A percentile compares a stretch with the other conserved stretches of the same genome.
phyloP scores from a whole-genome alignment of 176 grass and related monocot genomes.

The Triticum monococcum region DNA sequence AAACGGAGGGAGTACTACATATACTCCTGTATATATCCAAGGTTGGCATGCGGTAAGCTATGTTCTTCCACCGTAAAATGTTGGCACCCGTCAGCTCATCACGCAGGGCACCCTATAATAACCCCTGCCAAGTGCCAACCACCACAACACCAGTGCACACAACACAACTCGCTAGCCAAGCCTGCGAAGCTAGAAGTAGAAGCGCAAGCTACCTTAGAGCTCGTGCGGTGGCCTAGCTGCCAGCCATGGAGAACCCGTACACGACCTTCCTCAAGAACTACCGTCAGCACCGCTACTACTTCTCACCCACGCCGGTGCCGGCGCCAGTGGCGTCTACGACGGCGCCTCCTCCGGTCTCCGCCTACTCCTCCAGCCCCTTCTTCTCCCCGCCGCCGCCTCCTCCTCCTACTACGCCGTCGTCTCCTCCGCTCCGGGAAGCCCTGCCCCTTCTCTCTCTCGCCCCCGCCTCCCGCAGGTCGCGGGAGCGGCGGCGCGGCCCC shows the following conservation, averaged over 20 bases:
- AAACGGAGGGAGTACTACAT: no score
- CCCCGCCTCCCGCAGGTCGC: not conserved
- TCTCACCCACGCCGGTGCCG: not conserved
- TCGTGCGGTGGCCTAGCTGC: not conserved
- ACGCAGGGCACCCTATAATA: conserved; percentile 30
- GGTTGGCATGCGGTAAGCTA: not conserved
- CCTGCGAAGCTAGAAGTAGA: not conserved
- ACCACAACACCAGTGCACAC: conserved; percentile 21
- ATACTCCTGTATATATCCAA: not conserved
- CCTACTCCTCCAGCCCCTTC: conserved; percentile 18
- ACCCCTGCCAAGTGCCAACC: conserved; percentile 34
- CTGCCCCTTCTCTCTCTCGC: conserved; percentile 82
- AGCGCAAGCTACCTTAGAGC: not conserved
- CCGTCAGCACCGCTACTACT: conserved; percentile 34
- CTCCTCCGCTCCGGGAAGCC: conserved; percentile 84
- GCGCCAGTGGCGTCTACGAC: not conserved
- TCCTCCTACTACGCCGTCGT: conserved; percentile 20
- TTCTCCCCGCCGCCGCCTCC: not conserved
- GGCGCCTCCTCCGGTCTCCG: not conserved
- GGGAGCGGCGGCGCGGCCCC: not conserved
- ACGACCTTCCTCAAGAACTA: conserved; percentile 54
- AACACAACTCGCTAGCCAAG: not conserved
- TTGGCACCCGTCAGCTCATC: not conserved
- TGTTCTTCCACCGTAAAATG: not conserved
- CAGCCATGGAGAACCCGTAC: conserved; percentile 83